A percentile compares a stretch with the other conserved stretches of the same genome.
Evolutionary conservation across 1,139 yeast species (phyloP).

Genomic region (Protomyces lactucae-debilis): DNA sequence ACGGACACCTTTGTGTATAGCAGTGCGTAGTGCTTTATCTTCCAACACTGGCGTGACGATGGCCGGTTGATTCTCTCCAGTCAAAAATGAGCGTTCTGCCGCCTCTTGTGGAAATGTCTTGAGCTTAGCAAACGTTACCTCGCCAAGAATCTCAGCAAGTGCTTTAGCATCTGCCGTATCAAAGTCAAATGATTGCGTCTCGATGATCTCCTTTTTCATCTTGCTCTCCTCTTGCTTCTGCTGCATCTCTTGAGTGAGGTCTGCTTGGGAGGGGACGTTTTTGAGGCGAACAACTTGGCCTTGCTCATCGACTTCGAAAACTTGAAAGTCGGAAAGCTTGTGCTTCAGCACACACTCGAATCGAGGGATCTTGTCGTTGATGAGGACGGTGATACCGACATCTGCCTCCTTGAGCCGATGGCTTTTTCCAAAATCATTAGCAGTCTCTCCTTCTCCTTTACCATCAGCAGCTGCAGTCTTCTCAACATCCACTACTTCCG

Average conservation of each 20-base stretch:
- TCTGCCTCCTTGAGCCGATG: constrained; percentile 38
- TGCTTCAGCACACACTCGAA: constrained; percentile 51
- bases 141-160: constrained; percentile 49
- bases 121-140: constrained; percentile 53
- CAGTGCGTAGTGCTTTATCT: constrained; percentile 68
- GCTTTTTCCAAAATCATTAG: neutral
- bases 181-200: constrained; percentile 24
- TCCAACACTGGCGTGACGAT: constrained; percentile 35
- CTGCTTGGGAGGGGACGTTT: constrained; percentile 50
- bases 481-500: neutral
- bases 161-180: constrained; percentile 38
- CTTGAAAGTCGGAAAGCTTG: constrained; percentile 74
- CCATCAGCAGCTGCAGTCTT: neutral
- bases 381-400: constrained; percentile 81
- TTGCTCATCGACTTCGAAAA: constrained; percentile 13
- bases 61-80: constrained; percentile 13
- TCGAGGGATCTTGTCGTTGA: constrained; percentile 55
- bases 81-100: constrained; percentile 52
- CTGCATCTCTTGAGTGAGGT: constrained; percentile 42
- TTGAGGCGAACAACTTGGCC: constrained; percentile 40
- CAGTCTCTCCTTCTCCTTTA: neutral
- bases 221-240: constrained; percentile 42
- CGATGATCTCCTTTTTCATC: constrained; percentile 38
- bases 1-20: constrained; percentile 70
- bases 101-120: constrained; percentile 51